Base-by-base conservation (phyloP, 495 filamentous ascomycete genomes). In the Penicillium ochrochloron region DNA sequence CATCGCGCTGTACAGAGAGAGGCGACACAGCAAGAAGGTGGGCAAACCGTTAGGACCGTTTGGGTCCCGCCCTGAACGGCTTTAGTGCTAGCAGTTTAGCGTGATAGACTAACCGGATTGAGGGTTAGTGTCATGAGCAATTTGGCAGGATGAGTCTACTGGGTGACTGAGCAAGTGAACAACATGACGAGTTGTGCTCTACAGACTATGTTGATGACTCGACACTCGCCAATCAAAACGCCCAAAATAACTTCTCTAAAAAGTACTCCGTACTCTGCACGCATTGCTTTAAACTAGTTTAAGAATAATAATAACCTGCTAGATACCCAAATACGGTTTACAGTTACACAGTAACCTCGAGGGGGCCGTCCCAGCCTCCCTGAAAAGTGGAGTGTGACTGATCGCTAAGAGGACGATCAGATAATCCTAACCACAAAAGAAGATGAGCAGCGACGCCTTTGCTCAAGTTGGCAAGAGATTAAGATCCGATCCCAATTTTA, bases 401-500 rank as follows among this genome's bases (percentile, higher is more conserved):
- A 75, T 75, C 68, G 69, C 70, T 75, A 70, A 67, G 63, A 60
- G 66, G 68, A 70, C 57, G 74, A 74, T 75, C 72, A 73, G 68
- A 75, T 72, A 74, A 72, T 74, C 60, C 67, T 68, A 61, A 61
- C 70, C 66, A 21, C 59, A 70, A 72, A 57, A 34, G 70, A 64
- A 64, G 67, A 63, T 41, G 73, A 75, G 64, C 65, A 65, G 65
- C 75, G 65, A 33, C 62, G 56, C 67, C 51, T 66, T 66, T 60
- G 59, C 76, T 71, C n/a, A 62, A 71, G 59, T 27, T 60, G 74
- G 77, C 59, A 75, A 78, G 74, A 75, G 68, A 65, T 66, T 66
- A 68, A 67, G 65, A 71, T 70, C 61, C 63, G 73, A 76, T 77
- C 70, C 65, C 66, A 75, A 73, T 75, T 74, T 73, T 69, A 63